phyloP scores from a whole-genome alignment of 2,329 filamentous ascomycete species.

The Aspergillus sp. region DNA sequence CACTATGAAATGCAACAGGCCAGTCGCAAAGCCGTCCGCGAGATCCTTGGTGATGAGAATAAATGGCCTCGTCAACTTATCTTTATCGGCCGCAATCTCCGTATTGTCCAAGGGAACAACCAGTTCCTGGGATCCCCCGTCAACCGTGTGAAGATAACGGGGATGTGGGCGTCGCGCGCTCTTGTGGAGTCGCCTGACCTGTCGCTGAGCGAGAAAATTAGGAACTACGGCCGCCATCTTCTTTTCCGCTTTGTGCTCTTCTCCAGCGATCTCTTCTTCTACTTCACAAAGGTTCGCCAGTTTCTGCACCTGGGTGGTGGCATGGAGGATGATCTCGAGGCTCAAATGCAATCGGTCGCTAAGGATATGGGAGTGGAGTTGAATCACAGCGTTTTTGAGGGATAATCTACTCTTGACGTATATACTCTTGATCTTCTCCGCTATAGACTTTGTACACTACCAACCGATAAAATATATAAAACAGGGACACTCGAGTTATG shows the following conservation, averaged over 20 bases:
- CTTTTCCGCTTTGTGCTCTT: constrained; percentile 79
- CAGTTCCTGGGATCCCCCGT: constrained; percentile 86
- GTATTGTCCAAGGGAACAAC: constrained; percentile 92
- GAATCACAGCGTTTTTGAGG: constrained; percentile 85
- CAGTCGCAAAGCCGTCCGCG: constrained; percentile 69
- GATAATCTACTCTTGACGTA: constrained; percentile 46
- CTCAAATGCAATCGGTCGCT: constrained; percentile 80
- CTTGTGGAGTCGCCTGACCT: constrained; percentile 73
- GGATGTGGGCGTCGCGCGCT: constrained; percentile 81
- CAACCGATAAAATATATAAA: not conserved
- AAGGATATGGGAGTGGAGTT: constrained; percentile 90
- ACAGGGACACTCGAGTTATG: constrained; percentile 1
- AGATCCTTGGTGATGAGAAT: constrained; percentile 78
- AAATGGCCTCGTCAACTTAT: constrained; percentile 89
- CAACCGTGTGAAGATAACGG: constrained; percentile 90
- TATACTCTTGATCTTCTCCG: not conserved
- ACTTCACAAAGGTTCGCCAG: constrained; percentile 75
- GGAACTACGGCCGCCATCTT: constrained; percentile 73
- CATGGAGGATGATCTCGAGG: constrained; percentile 94
- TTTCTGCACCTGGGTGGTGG: constrained; percentile 73
- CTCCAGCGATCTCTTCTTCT: constrained; percentile 78
- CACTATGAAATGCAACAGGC: constrained; percentile 80
- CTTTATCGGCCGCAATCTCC: constrained; percentile 87
- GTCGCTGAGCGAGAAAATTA: constrained; percentile 60
- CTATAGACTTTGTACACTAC: constrained; percentile 10